Percentiles rank a stretch among this genome's conserved stretches.
Evolutionary conservation across 768 basidiomycete species (phyloP).

Genomic region (Lentinus brumalis): DNA sequence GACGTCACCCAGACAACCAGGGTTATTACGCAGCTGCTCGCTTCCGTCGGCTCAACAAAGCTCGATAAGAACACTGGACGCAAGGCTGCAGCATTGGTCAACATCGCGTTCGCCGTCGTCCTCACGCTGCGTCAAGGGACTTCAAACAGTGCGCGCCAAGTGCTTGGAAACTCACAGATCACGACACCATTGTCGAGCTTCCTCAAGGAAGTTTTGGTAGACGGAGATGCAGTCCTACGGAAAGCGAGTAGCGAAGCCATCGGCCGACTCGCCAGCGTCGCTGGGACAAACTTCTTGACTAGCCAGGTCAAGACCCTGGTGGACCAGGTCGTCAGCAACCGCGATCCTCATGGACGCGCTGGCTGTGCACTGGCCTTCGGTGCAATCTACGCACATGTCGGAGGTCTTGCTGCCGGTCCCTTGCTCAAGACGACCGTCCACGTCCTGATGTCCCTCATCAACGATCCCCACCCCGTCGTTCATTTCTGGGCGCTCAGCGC

Average conservation of each 20-base stretch:
- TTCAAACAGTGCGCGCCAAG: constrained; percentile 53
- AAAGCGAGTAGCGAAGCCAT: constrained; percentile 84
- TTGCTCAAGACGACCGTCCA: constrained; percentile 95
- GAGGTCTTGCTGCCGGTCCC: constrained; percentile 92
- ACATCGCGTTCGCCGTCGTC: constrained; percentile 74
- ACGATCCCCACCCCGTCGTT: constrained; percentile 95
- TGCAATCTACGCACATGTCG: constrained; percentile 88
- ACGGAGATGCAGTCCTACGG: constrained; percentile 77
- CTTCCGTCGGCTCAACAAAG: constrained; percentile 70
- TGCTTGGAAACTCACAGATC: constrained; percentile 65
- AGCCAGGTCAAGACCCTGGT: constrained; percentile 88
- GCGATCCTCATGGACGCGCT: constrained; percentile 88
- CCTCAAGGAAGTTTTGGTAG: constrained; percentile 82
- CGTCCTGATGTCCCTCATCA: constrained; percentile 90
- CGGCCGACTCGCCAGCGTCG: constrained; percentile 82
- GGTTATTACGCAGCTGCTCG: constrained; percentile 59
- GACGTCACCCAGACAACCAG: constrained; percentile 60
- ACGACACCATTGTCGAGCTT: constrained; percentile 65
- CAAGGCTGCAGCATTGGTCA: constrained; percentile 81
- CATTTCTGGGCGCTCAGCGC: constrained; percentile 93
- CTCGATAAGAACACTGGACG: constrained; percentile 87
- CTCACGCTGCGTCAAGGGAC: constrained; percentile 65
- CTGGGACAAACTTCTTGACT: constrained; percentile 82
- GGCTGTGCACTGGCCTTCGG: constrained; percentile 94
- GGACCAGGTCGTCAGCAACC: constrained; percentile 91